These are phyloP conservation scores for Russula abietina DNA, from an alignment of 768 basidiomycete species.

Conservation along the genomic window DNA sequence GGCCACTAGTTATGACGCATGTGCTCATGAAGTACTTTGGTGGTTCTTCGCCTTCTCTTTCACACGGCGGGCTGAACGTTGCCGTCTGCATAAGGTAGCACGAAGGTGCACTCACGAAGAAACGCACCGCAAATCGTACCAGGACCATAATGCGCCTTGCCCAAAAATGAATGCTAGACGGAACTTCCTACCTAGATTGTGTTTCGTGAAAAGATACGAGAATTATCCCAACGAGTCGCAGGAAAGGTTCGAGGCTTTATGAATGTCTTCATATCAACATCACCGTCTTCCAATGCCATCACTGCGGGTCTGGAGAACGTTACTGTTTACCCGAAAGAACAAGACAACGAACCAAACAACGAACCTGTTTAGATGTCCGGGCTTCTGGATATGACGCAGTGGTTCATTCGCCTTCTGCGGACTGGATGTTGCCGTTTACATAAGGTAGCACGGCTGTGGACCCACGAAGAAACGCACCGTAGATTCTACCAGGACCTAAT, in stretches of 20 bases:
- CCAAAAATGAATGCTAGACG: conserved; percentile 46
- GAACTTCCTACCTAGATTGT: conserved; percentile 44
- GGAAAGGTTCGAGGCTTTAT: conserved; percentile 58
- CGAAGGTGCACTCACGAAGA: background rate
- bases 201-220: conserved; percentile 41
- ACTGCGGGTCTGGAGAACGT: conserved; percentile 50
- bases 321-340: no score
- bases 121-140: conserved; percentile 18
- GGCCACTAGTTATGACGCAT: conserved; percentile 30
- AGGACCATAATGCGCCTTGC: no score
- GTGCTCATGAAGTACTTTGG: conserved; percentile 7
- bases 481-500: no score
- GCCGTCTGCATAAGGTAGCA: background rate
- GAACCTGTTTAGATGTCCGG: conserved; percentile 69
- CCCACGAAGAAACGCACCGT: no score
- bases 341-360: background rate
- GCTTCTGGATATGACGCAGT: no score
- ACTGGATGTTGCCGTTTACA: no score
- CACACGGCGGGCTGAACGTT: conserved; percentile 15
- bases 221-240: conserved; percentile 51
- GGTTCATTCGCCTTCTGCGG: no score
- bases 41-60: conserved; percentile 3
- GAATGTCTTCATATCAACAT: conserved; percentile 54
- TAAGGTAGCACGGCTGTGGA: no score
- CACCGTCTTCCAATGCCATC: conserved; percentile 75